Evolutionary conservation across 1,284 basidiomycete genomes (phyloP), one percentile per base, ranked within the genome.

Genomic region (Ceratobasidium sp.): DNA sequence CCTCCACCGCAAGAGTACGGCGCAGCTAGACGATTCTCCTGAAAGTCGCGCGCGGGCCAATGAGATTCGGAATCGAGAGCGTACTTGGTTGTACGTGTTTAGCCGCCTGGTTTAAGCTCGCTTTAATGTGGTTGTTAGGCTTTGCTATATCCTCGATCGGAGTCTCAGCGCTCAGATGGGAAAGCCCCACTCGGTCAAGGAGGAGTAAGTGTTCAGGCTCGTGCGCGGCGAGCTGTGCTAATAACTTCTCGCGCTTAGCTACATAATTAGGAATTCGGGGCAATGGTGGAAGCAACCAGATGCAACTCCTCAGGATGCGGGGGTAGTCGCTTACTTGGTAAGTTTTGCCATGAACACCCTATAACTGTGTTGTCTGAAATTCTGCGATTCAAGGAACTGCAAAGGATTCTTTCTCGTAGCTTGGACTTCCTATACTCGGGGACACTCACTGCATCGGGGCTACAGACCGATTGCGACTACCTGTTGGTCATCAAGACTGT

Each of bases 141-240:
- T 96, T 75, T 97, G 94, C 79, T 98, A 94, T 80, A 88, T 88
- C 72, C 84, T 97, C 44, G 96, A 98, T 80, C 87, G 95, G 72
- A 96, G 94, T 75, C 86, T 92, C 73, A 94, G 93, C 75, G 92
- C 95, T 0, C 95, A 96, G 82, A 93, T 95, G 92, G 93, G 94
- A 72, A 95, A 95, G 80, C 92, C 93, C 2, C 86, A 91, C 79
- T 88, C 89, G 8, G 89, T 95, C 77, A 89, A 89, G 78, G 91
- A 92, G 83, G 94, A 92, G 93, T 92, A 81, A 78, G 92, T 78
- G 83, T 64, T 75, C 83, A 72, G 71, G 42, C 76, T 77, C 70
- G 76, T 6, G 76, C 76, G 5, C 79, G 75, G 76, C 77, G 23
- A 77, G 16, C 75, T 74, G 14, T 73, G 74, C 56, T 59, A 74